phyloP scores from a whole-genome alignment of 129 eudicot genomes.

The Artemisia argyi region DNA sequence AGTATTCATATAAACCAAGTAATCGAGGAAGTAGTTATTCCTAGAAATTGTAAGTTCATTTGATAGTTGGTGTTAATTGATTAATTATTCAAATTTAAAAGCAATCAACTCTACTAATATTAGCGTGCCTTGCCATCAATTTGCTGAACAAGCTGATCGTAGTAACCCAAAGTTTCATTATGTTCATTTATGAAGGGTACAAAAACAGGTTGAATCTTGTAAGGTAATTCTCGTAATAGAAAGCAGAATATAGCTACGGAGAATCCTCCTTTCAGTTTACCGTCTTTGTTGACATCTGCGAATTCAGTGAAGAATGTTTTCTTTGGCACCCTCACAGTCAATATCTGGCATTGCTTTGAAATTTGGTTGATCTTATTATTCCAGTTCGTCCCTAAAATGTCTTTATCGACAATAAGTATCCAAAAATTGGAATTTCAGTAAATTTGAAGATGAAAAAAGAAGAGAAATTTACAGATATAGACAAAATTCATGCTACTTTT shows the following conservation, averaged over 20 bases:
- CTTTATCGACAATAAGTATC: constrained; percentile 2
- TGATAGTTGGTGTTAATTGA: too few species aligned
- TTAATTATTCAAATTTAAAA: not conserved
- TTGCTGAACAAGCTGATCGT: constrained; percentile 8
- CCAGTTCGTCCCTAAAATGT: constrained; percentile 14
- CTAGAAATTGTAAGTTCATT: not conserved
- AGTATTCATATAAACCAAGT: too few species aligned
- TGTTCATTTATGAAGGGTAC: not conserved
- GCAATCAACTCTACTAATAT: not conserved
- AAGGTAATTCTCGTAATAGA: constrained; percentile 16
- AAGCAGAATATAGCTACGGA: constrained; percentile 33
- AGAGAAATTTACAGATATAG: not conserved
- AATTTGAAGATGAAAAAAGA: not conserved
- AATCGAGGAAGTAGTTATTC: too few species aligned
- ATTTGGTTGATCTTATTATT: constrained; percentile 5
- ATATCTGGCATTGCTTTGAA: not conserved
- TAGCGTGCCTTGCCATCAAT: constrained; percentile 7
- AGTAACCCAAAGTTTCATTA: not conserved
- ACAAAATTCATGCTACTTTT: not conserved
- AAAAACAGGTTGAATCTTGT: constrained; percentile 25
- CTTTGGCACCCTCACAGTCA: constrained; percentile 23
- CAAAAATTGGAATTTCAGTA: not conserved
- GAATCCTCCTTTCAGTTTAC: constrained; percentile 25
- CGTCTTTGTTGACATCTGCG: constrained; percentile 22
- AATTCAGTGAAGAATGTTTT: constrained; percentile 15